Base-by-base conservation (phyloP, 2,329 filamentous ascomycete genomes). In the Trichophyton schoenleinii region DNA sequence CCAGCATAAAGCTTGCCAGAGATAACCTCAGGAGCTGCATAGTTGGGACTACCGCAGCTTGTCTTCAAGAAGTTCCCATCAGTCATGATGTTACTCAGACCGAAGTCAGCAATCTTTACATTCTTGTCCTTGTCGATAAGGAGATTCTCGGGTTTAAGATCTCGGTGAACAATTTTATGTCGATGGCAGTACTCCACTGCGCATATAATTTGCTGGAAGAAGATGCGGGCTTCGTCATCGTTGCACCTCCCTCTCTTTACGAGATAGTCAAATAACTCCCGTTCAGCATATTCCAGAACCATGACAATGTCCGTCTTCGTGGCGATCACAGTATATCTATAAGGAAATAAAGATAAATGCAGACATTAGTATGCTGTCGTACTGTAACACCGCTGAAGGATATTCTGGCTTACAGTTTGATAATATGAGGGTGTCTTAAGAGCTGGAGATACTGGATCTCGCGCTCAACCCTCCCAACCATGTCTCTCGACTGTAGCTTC, bases 41-140 rank as follows among this genome's bases (percentile, higher is more conserved):
- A 99, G 75, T 99, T 99, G 48, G 94, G 94, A 71, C 92, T 97
- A 60, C 94, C 94, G 70, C 94, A 99, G 72, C 91, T 97, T 0
- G 94, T 99, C 78, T 96, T 97, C 69, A 99, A 83, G 72, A 99
- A 99, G 73, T 99, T 99, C 28, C 94, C 94, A 72, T 99, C 94
- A 0, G 94, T 97, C 94, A 99, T 99, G 77, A 99, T 99, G 73
- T 99, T 99, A 79, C 92, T 97, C 62, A 99, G 80, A 62, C 94
- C 94, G 68, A 99, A 99, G 76, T 99, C 94, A 69, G 94, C 94
- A 77, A 99, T 99, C 79, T 99, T 99, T 76, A 99, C 92, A 70
- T 99, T 96, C 71, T 96, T 87, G 63, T 95, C 87, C 66, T 95
- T 89, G 75, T 99, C 94, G 59, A 99, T 85, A 49, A 99, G 83